These are phyloP conservation scores for Neurospora terricola DNA, from an alignment of 495 filamentous ascomycete genomes.

Conservation along the genomic window DNA sequence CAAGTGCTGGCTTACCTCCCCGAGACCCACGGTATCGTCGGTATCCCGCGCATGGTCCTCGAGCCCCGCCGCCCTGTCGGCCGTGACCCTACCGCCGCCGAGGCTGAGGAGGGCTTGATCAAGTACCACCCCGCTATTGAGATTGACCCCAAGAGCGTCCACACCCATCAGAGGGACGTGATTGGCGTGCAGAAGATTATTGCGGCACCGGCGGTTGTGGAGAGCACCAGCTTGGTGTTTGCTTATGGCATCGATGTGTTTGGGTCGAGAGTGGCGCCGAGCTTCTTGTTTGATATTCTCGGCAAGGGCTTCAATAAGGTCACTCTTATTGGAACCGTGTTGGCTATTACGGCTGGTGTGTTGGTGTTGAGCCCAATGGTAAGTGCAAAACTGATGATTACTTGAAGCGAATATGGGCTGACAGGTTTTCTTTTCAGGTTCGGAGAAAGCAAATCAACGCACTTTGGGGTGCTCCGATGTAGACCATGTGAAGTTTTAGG, in stretches of 20 bases:
- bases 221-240: conserved; percentile 87
- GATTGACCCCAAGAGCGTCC: conserved; percentile 69
- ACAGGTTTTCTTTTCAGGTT: conserved; percentile 15
- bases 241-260: conserved; percentile 86
- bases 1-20: conserved; percentile 72
- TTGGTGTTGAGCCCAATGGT: conserved; percentile 77
- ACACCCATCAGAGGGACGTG: conserved; percentile 78
- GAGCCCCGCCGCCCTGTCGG: conserved; percentile 84
- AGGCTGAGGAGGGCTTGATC: conserved; percentile 75
- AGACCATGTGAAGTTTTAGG: background rate
- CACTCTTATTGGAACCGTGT: conserved; percentile 72
- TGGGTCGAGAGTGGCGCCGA: conserved; percentile 74
- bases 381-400: conserved; percentile 22
- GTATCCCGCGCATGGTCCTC: conserved; percentile 65
- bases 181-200: conserved; percentile 63
- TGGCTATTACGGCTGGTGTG: conserved; percentile 65
- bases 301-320: conserved; percentile 89
- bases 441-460: conserved; percentile 31
- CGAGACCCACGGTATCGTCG: conserved; percentile 58
- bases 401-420: background rate
- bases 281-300: conserved; percentile 80
- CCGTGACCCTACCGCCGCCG: conserved; percentile 68
- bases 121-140: conserved; percentile 67
- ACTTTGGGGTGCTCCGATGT: conserved; percentile 21
- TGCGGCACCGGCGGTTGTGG: conserved; percentile 66